Base-by-base conservation (phyloP, 1,284 basidiomycete species). In the Fomitopsis betulina region DNA sequence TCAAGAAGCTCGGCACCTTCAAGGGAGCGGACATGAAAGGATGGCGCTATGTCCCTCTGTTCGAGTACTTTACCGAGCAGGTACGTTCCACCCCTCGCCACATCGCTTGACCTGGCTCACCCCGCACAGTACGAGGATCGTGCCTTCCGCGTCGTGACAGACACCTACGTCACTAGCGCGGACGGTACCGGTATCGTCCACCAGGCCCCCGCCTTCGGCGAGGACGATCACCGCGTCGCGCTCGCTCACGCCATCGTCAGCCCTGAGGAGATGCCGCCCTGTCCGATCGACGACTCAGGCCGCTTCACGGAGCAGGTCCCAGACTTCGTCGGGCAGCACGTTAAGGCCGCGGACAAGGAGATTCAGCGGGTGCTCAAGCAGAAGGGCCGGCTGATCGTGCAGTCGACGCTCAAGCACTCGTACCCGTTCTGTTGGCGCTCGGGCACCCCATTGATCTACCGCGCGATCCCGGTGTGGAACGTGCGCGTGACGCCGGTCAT, bases 391-490 rank as follows among this genome's bases (percentile, higher is more conserved):
- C 81, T 99, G 58, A 87, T 99, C 60, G 91, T 93, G 4, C 94
- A 97, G 70, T 87, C 88, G 5, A 93, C 89, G 33, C 70, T 96
- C 58, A 89, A 85, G 69, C 97, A 99, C 76, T 88, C 87, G 65
- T 99, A 99, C 72, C 97, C 97, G 30, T 98, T 89, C 82, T 99
- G 97, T 75, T 98, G 95, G 96, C 84, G 94, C 92, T 98, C 97
- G 15, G 88, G 90, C 17, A 98, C 96, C 1, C 97, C 97, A 12
- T 84, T 99, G 66, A 88, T 99, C 68, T 98, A 99, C 76, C 93
- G 95, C 58, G 95, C 95, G 52, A 90, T 99, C 66, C 96, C 97
- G 23, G 90, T 85, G 1, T 99, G 97, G 97, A 98, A 98, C 70
- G 89, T 99, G 58, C 85, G 87, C 59, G 97, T 99, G 17, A 86